Evolutionary conservation across 768 basidiomycete species (phyloP), one percentile per base, ranked within the genome.

Genomic region (Phaeotremella skinneri): DNA sequence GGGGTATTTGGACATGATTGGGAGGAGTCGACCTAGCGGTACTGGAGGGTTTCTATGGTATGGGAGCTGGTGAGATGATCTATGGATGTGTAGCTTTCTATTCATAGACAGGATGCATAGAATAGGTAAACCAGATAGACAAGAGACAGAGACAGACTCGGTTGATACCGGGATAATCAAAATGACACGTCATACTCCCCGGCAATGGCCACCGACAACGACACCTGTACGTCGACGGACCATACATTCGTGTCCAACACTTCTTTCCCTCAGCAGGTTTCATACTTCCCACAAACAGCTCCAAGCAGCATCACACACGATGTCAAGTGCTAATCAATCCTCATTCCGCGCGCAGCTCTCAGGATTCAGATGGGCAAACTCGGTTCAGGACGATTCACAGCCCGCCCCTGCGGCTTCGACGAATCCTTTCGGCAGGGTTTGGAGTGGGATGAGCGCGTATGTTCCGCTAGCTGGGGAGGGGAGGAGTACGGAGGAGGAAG

Each of bases 401-500:
- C 48, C 61, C 5, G 58, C 64, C 13, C 6, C 89, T 4, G 47
- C 64, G 0, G 55, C 64, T 7, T 30, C 63, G 2, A 58, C 68
- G 27, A 88, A 88, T 70, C 85, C 89, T 2, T 91, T 97, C 75
- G 84, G 88, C 13, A 82, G 91, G 27, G 90, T 93, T 75, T 94
- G 93, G 79, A 88, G 85, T 57, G 84, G 88, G 17, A 81, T 97
- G 50, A 88, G 88, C 2, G 75, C 76, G n/a, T 96, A 96, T 70
- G 85, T 98, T 49, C 96, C 94, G 0, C 79, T 97, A 60, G 82
- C 90, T 39, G 88, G 87, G 2, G 84, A 73, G 61, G 90, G 91
- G 65, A 82, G 85, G 43, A 87, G 87, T 29, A 91, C 91, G 76
- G 93, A 99, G 75, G 94, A 98, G 67, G 91, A 97, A 72, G 93